A percentile compares a stretch with the other conserved stretches of the same genome.
phyloP scores from a whole-genome alignment of 2,329 filamentous ascomycete species.

The Cladosporium sp. region DNA sequence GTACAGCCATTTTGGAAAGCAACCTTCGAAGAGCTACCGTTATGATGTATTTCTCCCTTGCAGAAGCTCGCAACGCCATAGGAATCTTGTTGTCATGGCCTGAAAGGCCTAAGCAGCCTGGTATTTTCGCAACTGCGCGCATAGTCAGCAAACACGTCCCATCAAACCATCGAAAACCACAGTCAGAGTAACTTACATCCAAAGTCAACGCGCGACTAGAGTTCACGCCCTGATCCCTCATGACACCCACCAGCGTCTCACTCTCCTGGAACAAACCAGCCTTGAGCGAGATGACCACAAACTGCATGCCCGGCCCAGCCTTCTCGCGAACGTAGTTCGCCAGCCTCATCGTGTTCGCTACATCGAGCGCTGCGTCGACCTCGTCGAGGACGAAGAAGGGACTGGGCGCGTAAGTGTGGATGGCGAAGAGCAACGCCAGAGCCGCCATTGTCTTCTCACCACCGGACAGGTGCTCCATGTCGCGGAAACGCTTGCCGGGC shows the following conservation, averaged over 20 bases:
- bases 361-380: constrained; percentile 96
- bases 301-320: constrained; percentile 95
- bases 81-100: neutral
- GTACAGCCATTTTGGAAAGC: neutral
- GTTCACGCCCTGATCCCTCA: constrained; percentile 91
- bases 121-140: constrained; percentile 16
- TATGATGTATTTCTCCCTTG: neutral
- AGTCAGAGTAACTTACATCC: constrained; percentile 70
- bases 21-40: neutral
- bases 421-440: constrained; percentile 91
- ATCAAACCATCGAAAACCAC: too few species aligned
- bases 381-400: constrained; percentile 99
- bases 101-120: neutral
- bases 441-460: constrained; percentile 99
- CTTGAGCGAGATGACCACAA: constrained; percentile 97
- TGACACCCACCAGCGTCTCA: constrained; percentile 92
- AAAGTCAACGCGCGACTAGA: constrained; percentile 88
- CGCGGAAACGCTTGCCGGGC: constrained; percentile 93
- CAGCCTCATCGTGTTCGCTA: constrained; percentile 93
- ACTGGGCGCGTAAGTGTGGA: constrained; percentile 92
- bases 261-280: constrained; percentile 94
- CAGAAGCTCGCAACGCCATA: neutral
- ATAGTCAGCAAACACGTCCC: neutral
- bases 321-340: constrained; percentile 95
- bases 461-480: constrained; percentile 97